Conservation (phyloP, 192 early-diverging fungal species). For the Helicostylum pulchrum region DNA sequence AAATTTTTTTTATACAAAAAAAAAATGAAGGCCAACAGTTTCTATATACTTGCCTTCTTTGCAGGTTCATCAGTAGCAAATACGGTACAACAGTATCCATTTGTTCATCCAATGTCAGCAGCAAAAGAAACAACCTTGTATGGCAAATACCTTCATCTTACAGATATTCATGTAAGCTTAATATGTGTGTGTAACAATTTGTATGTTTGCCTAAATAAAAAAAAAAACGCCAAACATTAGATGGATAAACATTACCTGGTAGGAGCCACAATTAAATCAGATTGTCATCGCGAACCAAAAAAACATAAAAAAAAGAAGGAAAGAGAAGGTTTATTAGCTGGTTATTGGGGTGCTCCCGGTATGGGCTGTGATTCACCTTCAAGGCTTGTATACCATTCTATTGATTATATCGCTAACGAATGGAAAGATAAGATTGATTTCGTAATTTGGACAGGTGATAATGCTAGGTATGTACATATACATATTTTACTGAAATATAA, state of each 20-base stretch:
- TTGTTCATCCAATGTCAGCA: not conserved
- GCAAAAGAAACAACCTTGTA: conserved; percentile 1
- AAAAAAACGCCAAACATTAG: conserved; percentile 7
- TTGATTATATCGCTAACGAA: conserved; percentile 53
- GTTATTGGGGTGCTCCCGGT: conserved; percentile 55
- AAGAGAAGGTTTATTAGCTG: conserved; percentile 33
- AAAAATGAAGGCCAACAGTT: not conserved
- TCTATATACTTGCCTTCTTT: not conserved
- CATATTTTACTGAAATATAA: not conserved
- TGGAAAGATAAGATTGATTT: conserved; percentile 61
- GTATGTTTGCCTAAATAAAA: not conserved
- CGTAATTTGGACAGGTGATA: conserved; percentile 78
- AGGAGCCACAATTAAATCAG: conserved; percentile 57
- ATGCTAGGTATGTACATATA: conserved; percentile 46
- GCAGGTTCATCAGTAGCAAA: conserved; percentile 1
- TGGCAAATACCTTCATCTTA: conserved; percentile 71
- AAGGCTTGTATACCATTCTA: conserved; percentile 54
- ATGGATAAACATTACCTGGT: conserved; percentile 56
- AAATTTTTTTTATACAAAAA: not conserved
- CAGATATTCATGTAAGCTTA: conserved; percentile 58
- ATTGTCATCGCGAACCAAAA: conserved; percentile 50
- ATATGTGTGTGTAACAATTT: not conserved
- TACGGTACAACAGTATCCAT: conserved; percentile 5
- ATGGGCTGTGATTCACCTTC: conserved; percentile 66
- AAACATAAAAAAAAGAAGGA: conserved; percentile 24